Evolutionary conservation across 805 yeast genomes (phyloP), one percentile per base, ranked within the genome.

Genomic region (Komagataella pseudopastoris): DNA sequence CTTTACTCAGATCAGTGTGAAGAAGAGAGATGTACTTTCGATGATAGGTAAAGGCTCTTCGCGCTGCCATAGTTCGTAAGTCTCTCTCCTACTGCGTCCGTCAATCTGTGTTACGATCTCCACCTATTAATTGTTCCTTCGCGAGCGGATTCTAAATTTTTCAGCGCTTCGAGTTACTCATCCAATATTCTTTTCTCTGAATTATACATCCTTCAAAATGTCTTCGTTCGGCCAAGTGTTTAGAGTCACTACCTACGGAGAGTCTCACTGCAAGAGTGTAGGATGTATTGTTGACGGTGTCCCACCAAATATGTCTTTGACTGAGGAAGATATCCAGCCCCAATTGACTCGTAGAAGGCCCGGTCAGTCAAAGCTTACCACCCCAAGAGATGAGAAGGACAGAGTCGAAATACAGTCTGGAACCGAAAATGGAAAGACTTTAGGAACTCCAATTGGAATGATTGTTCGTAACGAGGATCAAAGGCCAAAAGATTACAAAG

Each of bases 211-310:
- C 16, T 7, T 17, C 39, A 30, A 24, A n/a, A 85, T 85, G 93
- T 84, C 90, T 47, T 74, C 88, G 6, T 85, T 85, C 62, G 93
- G 93, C 52, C 71, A 72, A 8, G 56, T 74, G 49, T 77, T 77
- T 63, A 66, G 71, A 54, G 98, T 91, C 58, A 91, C 98, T 56
- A 91, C 99, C 30, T 91, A 89, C 74, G 99, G 99, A 58, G 99
- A 93, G 67, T 88, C 96, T 6, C 99, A 93, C 72, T 93, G 99
- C 72, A 85, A 81, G 61, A 87, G 96, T 7, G 99, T 93, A 46
- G 99, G 99, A 36, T 93, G 98, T 70, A 93, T 93, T 55, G 96
- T 93, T 45, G 99, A 93, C 59, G 99, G 99, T 53, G 93, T 89
- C 46, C 99, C 99, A 30, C 97, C 99, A 24, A 96, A 96, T 36